Conservation (phyloP, 1,284 basidiomycete species). For the Apiotrichum montevideense region DNA sequence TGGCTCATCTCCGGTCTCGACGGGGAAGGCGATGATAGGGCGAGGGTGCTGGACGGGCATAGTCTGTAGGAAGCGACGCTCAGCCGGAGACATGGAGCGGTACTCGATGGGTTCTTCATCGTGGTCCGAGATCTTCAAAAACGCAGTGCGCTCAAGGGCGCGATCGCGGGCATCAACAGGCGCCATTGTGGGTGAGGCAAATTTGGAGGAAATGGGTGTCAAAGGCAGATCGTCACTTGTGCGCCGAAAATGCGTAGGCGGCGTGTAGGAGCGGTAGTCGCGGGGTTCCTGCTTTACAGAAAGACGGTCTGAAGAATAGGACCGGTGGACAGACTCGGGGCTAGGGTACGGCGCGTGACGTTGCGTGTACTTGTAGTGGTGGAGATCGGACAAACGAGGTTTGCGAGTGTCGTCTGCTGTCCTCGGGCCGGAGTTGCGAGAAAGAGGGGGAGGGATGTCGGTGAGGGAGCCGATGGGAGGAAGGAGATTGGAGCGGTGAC, state of each 20-base stretch:
- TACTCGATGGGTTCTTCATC: not conserved
- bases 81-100: constrained; percentile 14
- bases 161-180: constrained; percentile 8
- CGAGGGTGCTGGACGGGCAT: constrained; percentile 10
- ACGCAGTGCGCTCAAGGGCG: constrained; percentile 11
- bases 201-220: constrained; percentile 8
- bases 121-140: constrained; percentile 11
- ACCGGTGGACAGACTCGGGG: not conserved
- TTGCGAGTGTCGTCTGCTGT: not conserved
- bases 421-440: not conserved
- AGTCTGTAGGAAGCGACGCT: constrained; percentile 18
- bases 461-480: constrained; percentile 3
- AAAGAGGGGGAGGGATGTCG: not conserved
- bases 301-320: not conserved
- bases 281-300: constrained; percentile 6
- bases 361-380: not conserved
- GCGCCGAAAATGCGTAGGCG: not conserved
- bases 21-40: constrained; percentile 22
- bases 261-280: constrained; percentile 2
- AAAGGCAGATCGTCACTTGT: constrained; percentile 8
- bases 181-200: constrained; percentile 11
- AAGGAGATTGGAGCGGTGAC: not conserved
- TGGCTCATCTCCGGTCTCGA: constrained; percentile 19
- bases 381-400: not conserved
- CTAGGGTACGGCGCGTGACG: not conserved